phyloP scores from a whole-genome alignment of 179 eudicot genomes.

The Spergularia azorica region DNA sequence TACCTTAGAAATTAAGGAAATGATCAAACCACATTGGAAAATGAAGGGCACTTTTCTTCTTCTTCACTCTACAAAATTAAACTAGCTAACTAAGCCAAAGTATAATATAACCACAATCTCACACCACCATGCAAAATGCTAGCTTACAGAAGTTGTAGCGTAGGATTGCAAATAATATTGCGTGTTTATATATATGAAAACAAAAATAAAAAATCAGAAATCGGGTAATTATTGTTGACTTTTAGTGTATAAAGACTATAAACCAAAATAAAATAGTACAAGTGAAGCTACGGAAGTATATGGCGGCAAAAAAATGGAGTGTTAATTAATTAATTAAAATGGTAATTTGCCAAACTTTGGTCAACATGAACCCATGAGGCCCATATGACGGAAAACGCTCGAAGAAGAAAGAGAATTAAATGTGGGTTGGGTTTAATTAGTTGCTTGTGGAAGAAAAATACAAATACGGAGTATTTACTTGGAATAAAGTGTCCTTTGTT shows the following conservation, averaged over 20 bases:
- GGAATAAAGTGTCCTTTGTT: neutral
- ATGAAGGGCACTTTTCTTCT: conserved; percentile 36
- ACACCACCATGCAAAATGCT: conserved; percentile 26
- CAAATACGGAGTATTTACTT: neutral
- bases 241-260: conserved; percentile 9
- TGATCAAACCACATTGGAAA: conserved; percentile 22
- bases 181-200: conserved; percentile 21
- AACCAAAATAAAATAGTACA: neutral
- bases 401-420: conserved; percentile 5
- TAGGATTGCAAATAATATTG: conserved; percentile 33
- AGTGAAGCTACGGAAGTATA: conserved; percentile 13
- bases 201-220: neutral
- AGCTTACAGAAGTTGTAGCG: conserved; percentile 21
- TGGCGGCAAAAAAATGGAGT: conserved; percentile 22
- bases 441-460: conserved; percentile 13
- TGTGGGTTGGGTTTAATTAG: conserved; percentile 20
- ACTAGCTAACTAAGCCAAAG: conserved; percentile 1
- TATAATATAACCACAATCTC: conserved; percentile 23
- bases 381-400: conserved; percentile 26
- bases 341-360: conserved; percentile 54
- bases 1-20: conserved; percentile 35
- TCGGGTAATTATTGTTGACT: conserved; percentile 42
- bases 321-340: conserved; percentile 17
- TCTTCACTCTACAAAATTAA: conserved; percentile 45
- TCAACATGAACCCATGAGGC: conserved; percentile 31